Evolutionary conservation across 2,329 filamentous ascomycete species (phyloP).

Genomic region (Aspergillus thermomutatus): DNA sequence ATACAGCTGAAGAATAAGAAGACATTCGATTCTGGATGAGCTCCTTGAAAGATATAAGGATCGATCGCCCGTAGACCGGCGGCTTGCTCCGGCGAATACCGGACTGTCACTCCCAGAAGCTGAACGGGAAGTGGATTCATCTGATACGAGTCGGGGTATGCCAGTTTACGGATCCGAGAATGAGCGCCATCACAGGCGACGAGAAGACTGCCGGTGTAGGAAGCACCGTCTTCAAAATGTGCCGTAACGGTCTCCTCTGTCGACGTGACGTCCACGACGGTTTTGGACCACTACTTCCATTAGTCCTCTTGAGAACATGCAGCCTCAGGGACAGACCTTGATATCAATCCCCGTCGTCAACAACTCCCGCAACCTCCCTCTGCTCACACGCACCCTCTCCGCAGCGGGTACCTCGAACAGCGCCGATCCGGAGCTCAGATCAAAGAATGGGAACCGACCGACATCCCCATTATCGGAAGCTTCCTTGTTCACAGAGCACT

Average conservation of each 20-base stretch:
- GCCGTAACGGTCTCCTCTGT: conserved; percentile 37
- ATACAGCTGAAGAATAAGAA: conserved; percentile 54
- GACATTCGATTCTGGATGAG: conserved; percentile 49
- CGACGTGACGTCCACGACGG: conserved; percentile 32
- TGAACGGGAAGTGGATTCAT: conserved; percentile 48
- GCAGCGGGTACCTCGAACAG: conserved; percentile 46
- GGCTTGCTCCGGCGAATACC: conserved; percentile 42
- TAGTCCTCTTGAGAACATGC: neutral
- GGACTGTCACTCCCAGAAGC: conserved; percentile 47
- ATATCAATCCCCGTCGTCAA: conserved; percentile 48
- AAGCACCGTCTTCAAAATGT: conserved; percentile 48
- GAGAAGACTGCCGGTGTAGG: conserved; percentile 42
- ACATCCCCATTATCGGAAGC: conserved; percentile 47
- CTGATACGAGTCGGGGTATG: conserved; percentile 22
- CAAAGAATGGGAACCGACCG: conserved; percentile 54
- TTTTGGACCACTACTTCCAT: conserved; percentile 38
- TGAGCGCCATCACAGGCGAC: conserved; percentile 52
- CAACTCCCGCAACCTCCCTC: conserved; percentile 46
- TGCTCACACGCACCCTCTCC: conserved; percentile 47
- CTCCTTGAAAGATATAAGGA: conserved; percentile 55
- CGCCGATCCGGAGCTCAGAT: conserved; percentile 51
- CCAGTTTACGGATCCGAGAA: conserved; percentile 41
- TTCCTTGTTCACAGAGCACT: conserved; percentile 53
- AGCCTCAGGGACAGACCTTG: conserved; percentile 33
- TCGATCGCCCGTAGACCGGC: conserved; percentile 47